phyloP scores from a whole-genome alignment of 306 rosid species.

The Citrullus colocynthis region DNA sequence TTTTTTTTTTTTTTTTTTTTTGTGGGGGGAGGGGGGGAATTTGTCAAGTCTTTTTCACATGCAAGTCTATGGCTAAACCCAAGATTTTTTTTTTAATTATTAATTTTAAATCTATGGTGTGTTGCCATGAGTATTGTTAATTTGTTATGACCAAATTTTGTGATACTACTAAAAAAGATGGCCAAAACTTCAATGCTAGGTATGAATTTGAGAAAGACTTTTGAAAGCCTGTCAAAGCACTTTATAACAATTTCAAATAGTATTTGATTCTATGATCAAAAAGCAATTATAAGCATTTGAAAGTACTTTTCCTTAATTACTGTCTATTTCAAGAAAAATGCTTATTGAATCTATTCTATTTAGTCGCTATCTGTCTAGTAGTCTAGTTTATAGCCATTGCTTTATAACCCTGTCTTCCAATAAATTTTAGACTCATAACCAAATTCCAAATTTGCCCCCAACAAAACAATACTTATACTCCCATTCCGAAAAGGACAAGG shows the following conservation, averaged over 20 bases:
- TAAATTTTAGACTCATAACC: neutral
- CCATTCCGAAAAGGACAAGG: neutral
- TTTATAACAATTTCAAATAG: neutral
- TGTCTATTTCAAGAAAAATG: too few relatives aligned
- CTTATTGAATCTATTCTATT: too few relatives aligned
- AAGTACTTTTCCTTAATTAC: neutral
- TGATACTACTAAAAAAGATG: neutral
- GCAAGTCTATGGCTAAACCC: neutral
- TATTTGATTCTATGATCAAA: neutral
- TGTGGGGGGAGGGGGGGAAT: neutral
- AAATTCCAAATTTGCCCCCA: neutral
- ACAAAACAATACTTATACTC: neutral
- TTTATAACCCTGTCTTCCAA: neutral
- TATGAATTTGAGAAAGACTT: neutral
- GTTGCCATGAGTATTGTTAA: neutral
- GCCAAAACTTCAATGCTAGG: neutral
- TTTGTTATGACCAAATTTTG: neutral
- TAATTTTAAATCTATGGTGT: neutral
- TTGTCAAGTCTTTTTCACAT: neutral
- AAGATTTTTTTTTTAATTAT: neutral
- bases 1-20: too few relatives aligned
- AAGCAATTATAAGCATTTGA: neutral
- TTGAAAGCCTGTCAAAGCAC: neutral
- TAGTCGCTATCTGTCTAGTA: too few relatives aligned
- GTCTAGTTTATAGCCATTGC: neutral